A percentile compares a stretch with the other conserved stretches of the same genome.
phyloP scores from a whole-genome alignment of 345 rosid species.

The Melastoma malabathricum region DNA sequence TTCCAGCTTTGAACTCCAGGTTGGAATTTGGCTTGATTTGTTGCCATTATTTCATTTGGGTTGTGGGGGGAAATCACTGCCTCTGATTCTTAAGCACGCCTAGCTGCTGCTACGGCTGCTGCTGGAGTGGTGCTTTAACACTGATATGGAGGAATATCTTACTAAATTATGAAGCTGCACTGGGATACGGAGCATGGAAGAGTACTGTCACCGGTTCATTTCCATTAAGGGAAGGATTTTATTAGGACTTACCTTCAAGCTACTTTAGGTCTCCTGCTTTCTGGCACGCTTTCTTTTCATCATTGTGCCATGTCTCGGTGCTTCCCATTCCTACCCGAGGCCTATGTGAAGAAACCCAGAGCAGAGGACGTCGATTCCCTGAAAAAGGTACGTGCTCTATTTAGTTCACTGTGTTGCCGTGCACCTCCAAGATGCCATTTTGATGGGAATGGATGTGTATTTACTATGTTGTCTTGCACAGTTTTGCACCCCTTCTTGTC shows the following conservation, averaged over 20 bases:
- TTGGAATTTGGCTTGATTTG: slow-evolving; percentile 3
- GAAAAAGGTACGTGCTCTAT: slow-evolving; percentile 42
- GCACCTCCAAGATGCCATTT: slow-evolving; percentile 1
- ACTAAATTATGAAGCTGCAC: slow-evolving; percentile 33
- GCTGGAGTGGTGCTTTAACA: slow-evolving; percentile 8
- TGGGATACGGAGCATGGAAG: slow-evolving; percentile 60
- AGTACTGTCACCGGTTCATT: slow-evolving; percentile 34
- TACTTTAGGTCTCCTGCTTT: slow-evolving; percentile 15
- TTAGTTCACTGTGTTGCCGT: slow-evolving; percentile 4
- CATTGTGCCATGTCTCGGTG: slow-evolving; percentile 90
- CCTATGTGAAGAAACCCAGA: slow-evolving; percentile 77
- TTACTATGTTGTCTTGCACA: neutral
- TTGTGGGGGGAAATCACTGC: slow-evolving; percentile 6
- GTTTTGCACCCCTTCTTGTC: neutral
- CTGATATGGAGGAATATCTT: slow-evolving; percentile 17
- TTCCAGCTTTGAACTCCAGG: too few species aligned
- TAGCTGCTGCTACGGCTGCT: slow-evolving; percentile 5
- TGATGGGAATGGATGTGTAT: neutral
- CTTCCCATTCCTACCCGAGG: slow-evolving; percentile 97
- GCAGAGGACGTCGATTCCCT: slow-evolving; percentile 39
- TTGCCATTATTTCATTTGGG: slow-evolving; percentile 2
- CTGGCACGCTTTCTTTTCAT: slow-evolving; percentile 9
- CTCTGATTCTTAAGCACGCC: slow-evolving; percentile 8
- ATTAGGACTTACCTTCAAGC: slow-evolving; percentile 23
- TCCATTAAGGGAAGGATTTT: slow-evolving; percentile 32